These are phyloP conservation scores for Nitzschia sp. DNA, from an alignment of 108 stramenopile species.

Conservation along the genomic window DNA sequence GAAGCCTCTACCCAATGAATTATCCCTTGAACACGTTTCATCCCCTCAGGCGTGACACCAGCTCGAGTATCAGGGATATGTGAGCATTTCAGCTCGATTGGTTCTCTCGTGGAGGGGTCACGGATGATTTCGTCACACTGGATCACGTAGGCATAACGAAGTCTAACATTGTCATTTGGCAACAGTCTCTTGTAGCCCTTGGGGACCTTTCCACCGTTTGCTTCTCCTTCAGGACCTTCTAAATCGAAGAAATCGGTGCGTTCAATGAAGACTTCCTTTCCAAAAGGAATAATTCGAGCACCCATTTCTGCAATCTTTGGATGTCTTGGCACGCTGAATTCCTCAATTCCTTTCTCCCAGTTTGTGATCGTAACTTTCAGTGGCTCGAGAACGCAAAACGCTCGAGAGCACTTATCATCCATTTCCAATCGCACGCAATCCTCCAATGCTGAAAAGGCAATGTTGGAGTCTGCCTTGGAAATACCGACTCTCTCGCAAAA, in stretches of 20 bases:
- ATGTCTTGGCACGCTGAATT: conserved; percentile 77
- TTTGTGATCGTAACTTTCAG: conserved; percentile 86
- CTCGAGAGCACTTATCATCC: conserved; percentile 76
- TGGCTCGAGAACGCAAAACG: conserved; percentile 83
- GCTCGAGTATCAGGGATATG: conserved; percentile 78
- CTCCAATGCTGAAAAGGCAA: conserved; percentile 80
- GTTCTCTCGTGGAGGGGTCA: conserved; percentile 69
- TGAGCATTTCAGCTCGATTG: conserved; percentile 72
- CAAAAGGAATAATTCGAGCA: conserved; percentile 79
- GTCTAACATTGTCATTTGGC: conserved; percentile 69
- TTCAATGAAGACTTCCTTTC: conserved; percentile 80
- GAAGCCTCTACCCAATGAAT: conserved; percentile 89
- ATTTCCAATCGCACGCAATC: conserved; percentile 84
- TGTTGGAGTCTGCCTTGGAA: conserved; percentile 87
- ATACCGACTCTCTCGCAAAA: conserved; percentile 93
- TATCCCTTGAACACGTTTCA: conserved; percentile 86
- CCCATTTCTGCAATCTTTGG: conserved; percentile 81
- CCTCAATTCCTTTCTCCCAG: conserved; percentile 67
- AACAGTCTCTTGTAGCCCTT: conserved; percentile 89
- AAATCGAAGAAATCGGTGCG: conserved; percentile 86
- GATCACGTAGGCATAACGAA: conserved; percentile 90
- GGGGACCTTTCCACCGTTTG: conserved; percentile 62
- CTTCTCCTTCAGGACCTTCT: conserved; percentile 75
- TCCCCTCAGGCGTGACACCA: conserved; percentile 82
- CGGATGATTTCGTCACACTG: conserved; percentile 81